Base-by-base conservation (phyloP, 2,329 filamentous ascomycete species). In the Nemania diffusa region DNA sequence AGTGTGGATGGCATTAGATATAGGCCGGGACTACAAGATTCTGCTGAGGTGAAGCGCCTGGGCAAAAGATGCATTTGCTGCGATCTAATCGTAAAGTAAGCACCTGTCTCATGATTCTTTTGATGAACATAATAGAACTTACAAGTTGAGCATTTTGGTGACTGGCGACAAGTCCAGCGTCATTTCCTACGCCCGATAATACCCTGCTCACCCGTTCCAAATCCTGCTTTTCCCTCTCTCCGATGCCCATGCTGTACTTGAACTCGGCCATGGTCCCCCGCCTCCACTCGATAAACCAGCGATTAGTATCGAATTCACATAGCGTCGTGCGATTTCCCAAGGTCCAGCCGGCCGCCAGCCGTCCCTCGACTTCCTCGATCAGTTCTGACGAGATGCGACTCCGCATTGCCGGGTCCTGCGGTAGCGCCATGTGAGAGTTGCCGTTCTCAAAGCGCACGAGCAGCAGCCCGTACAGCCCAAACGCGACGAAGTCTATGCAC, bases 271-370 rank as follows among this genome's bases (percentile, higher is more conserved):
- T 58, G 4, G 58, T 64, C 26, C 64, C 60, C 37, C 64, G 60
- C 48, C 58, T 67, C 64, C 64, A 67, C 60, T 67, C 64, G 24
- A 67, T 51, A 24, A 67, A 67, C 64, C 64, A 67, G 22, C 64
- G 60, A 32, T 67, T 32, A 3, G 60, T 67, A 20, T 67, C 60
- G 24, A 55, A 67, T 20, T n/a, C 40, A 22, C 64, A 67, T 5
- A 67, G 34, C 0, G 55, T 60, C 9, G 64, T 67, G 53, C 64
- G 64, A 22, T 67, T 67, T 11, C 64, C 64, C 1, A 67, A 22
- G 6, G 64, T 67, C 64, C 64, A 67, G 40, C 64, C 64, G 9
- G 59, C 64, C 17, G 53, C 48, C 2, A 67, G 46, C 20, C 64
- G 59, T 20, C 50, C 60, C 29, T 67, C 64, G n/a, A 67, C 55